Evolutionary conservation across 345 rosid species (phyloP).

Genomic region (Abelmoschus esculentus): DNA sequence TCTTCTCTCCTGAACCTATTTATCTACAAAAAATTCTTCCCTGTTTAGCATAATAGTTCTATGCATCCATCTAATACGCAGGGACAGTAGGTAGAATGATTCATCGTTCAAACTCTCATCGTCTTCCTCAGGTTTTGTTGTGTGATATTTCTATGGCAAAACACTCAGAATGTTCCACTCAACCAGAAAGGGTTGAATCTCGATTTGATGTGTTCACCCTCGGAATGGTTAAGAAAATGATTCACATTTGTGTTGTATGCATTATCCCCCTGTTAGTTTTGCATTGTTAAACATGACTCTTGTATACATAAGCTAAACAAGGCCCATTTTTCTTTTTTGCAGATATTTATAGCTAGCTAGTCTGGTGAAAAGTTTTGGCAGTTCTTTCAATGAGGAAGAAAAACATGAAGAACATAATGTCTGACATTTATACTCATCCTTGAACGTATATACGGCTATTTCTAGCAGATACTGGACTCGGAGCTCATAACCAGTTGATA

Average conservation of each 20-base stretch:
- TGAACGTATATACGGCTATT: slow-evolving; percentile 15
- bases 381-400: not conserved
- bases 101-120: not conserved
- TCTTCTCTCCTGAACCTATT: not conserved
- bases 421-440: slow-evolving; percentile 7
- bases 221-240: not conserved
- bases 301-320: not conserved
- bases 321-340: slow-evolving; percentile 7
- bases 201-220: not conserved
- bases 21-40: not conserved
- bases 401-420: slow-evolving; percentile 16
- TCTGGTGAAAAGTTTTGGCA: slow-evolving; percentile 13
- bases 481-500: slow-evolving; percentile 11
- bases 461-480: slow-evolving; percentile 12
- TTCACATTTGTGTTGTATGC: not conserved
- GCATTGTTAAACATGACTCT: not conserved
- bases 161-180: not conserved
- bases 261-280: not conserved
- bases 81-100: not conserved
- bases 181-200: not conserved
- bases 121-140: not conserved
- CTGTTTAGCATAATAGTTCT: not conserved
- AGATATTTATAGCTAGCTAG: slow-evolving; percentile 28
- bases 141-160: not conserved
- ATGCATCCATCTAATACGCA: not conserved